Conservation (phyloP, 208 protist species). For the Angomonas desouzai region DNA sequence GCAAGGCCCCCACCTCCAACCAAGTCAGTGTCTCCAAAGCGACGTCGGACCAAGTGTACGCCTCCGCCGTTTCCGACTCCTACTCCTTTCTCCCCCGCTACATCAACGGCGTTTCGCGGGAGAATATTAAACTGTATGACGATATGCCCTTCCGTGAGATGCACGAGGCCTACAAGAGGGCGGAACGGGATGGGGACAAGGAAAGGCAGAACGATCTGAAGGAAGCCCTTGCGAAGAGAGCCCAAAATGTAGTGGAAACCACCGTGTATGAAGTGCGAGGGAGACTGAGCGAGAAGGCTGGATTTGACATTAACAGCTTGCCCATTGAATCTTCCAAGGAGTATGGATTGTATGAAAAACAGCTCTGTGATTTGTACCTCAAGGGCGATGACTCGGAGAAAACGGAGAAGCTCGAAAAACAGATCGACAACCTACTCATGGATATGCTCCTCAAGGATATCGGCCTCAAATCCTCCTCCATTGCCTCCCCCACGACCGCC, state of each 20-base stretch:
- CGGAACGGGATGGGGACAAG: slow-evolving; percentile 45
- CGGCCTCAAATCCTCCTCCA: not conserved
- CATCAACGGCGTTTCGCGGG: not conserved
- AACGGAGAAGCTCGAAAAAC: slow-evolving; percentile 17
- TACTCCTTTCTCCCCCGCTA: slow-evolving; percentile 2
- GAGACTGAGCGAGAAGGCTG: slow-evolving; percentile 30
- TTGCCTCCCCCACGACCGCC: not conserved
- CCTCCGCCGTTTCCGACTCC: not conserved
- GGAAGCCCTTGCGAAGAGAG: slow-evolving; percentile 20
- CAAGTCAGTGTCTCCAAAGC: not conserved
- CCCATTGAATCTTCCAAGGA: slow-evolving; percentile 31
- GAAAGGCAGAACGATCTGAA: slow-evolving; percentile 24
- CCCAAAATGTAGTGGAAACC: slow-evolving; percentile 26
- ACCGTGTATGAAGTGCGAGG: slow-evolving; percentile 29
- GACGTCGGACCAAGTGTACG: not conserved
- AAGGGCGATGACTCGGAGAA: slow-evolving; percentile 15
- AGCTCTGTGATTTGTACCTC: slow-evolving; percentile 24
- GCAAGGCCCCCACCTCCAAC: too few species aligned
- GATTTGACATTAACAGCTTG: slow-evolving; percentile 24
- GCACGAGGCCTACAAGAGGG: slow-evolving; percentile 28
- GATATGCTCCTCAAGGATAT: slow-evolving; percentile 7
- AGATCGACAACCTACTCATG: slow-evolving; percentile 15
- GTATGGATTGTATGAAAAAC: slow-evolving; percentile 29
- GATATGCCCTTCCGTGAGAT: slow-evolving; percentile 7
- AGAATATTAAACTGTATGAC: not conserved